phyloP scores from a whole-genome alignment of 139 green algal genomes.

The Closterium sp. region DNA sequence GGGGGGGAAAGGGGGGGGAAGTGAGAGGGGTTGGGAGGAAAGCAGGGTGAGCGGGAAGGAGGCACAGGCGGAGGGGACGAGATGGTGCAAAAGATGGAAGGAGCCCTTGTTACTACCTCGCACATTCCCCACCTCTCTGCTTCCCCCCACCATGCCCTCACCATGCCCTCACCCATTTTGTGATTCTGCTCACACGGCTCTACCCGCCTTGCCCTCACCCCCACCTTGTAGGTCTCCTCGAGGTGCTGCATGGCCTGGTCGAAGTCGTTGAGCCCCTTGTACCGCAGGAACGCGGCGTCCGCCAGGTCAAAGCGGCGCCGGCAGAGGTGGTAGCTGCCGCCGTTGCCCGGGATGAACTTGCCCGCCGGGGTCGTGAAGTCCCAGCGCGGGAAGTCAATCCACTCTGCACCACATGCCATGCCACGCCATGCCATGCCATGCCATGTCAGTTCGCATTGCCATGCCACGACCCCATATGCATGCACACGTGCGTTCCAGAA shows the following conservation, averaged over 20 bases:
- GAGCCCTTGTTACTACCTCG: no score
- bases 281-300: constrained; percentile 81
- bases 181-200: no score
- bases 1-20: constrained; percentile 19
- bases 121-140: background rate
- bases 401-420: constrained; percentile 65
- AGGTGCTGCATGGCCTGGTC: constrained; percentile 90
- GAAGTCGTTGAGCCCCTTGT: constrained; percentile 86
- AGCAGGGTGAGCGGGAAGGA: background rate
- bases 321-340: constrained; percentile 90
- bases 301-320: constrained; percentile 85
- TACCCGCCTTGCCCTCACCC: no score
- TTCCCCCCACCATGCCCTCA: no score
- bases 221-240: constrained; percentile 71
- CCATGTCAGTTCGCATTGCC: no score
- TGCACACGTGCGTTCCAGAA: background rate
- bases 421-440: background rate
- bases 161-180: background rate
- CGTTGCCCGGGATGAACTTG: constrained; percentile 78
- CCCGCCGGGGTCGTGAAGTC: constrained; percentile 50
- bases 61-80: background rate
- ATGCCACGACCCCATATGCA: no score
- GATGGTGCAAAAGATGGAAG: background rate
- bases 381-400: constrained; percentile 97
- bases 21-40: background rate